Percentiles rank a stretch among this genome's conserved stretches.
Evolutionary conservation across 768 basidiomycete genomes (phyloP).

Genomic region (Stropharia rugosoannulata): DNA sequence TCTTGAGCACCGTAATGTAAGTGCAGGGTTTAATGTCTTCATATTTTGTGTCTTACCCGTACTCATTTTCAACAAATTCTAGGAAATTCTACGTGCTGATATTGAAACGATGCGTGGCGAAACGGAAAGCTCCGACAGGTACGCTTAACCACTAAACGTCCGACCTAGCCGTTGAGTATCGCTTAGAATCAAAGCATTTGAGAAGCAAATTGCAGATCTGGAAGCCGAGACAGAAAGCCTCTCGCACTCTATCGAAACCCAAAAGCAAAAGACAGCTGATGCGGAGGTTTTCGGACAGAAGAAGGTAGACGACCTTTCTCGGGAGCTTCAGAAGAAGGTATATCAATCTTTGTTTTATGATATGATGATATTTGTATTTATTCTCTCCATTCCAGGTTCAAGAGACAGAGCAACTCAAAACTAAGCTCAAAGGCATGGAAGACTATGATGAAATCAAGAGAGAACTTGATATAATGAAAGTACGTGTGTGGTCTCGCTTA

Average conservation of each 20-base stretch:
- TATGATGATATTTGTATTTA: not conserved
- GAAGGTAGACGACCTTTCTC: slow-evolving; percentile 57
- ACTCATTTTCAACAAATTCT: slow-evolving; percentile 3
- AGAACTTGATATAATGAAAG: slow-evolving; percentile 99
- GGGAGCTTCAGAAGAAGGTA: slow-evolving; percentile 60
- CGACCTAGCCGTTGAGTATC: slow-evolving; percentile 1
- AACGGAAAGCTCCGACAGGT: slow-evolving; percentile 70
- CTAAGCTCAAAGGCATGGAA: slow-evolving; percentile 65
- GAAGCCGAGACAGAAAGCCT: slow-evolving; percentile 77
- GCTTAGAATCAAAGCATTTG: slow-evolving; percentile 66
- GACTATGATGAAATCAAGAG: slow-evolving; percentile 99
- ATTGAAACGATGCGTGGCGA: slow-evolving; percentile 89
- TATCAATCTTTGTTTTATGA: not conserved
- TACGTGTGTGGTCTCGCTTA: slow-evolving; percentile 22
- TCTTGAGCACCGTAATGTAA: slow-evolving; percentile 90
- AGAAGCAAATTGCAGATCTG: slow-evolving; percentile 70
- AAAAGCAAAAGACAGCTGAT: slow-evolving; percentile 49
- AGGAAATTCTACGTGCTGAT: slow-evolving; percentile 95
- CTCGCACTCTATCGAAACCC: slow-evolving; percentile 62
- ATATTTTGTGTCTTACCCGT: not conserved
- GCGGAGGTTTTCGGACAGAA: slow-evolving; percentile 47
- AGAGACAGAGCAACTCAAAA: slow-evolving; percentile 70
- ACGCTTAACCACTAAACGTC: slow-evolving; percentile 17
- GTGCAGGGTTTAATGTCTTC: slow-evolving; percentile 17
- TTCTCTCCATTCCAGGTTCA: slow-evolving; percentile 33